Evolutionary conservation across 768 basidiomycete species (phyloP), one percentile per base, ranked within the genome.

Genomic region (Russula compacta): DNA sequence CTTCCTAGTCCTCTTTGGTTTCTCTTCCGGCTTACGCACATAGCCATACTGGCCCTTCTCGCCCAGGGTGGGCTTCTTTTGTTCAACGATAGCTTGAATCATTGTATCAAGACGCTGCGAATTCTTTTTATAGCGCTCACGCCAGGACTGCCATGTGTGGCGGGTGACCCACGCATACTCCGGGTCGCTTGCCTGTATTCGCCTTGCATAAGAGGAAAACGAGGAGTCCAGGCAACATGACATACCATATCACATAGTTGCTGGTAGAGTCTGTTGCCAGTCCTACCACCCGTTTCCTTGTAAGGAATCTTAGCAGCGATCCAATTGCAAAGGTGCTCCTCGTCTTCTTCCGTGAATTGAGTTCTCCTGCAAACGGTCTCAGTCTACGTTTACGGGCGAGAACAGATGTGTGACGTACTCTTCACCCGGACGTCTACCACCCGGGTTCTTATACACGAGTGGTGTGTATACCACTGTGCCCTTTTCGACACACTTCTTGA

Each of bases 111-210:
- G 77, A 10, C 88, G 82, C 7, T 73, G 69, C 0, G 87, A 75
- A 62, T 92, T 86, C 72, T 92, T 92, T 76, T 92, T 91, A 75
- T 92, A 92, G 33, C 90, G 79, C 69, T 92, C 89, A 32, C 90
- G 81, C 89, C 89, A 92, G 15, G 89, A 92, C 65, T 91, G 88
- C 89, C 89, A 92, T 2, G 89, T 90, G 69, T 92, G 89, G 15
- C 89, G 83, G 29, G 76, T 78, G 19, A 90, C 90, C 89, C 89
- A 92, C 0, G 80, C 76, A 67, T 83, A 90, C 64, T 88, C 87
- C 2, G 87, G 84, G 63, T 89, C 85, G 53, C 73, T 72, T 51
- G 75, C 76, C 88, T 90, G 65, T 9, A 39, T 17, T 17, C 39
- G 50, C 49, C 35, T 39, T 48, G 7, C 4, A 58, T 51, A 39